Evolutionary conservation across 495 filamentous ascomycete genomes (phyloP), one percentile per base, ranked within the genome.

Genomic region (Aspergillus funiculosus): DNA sequence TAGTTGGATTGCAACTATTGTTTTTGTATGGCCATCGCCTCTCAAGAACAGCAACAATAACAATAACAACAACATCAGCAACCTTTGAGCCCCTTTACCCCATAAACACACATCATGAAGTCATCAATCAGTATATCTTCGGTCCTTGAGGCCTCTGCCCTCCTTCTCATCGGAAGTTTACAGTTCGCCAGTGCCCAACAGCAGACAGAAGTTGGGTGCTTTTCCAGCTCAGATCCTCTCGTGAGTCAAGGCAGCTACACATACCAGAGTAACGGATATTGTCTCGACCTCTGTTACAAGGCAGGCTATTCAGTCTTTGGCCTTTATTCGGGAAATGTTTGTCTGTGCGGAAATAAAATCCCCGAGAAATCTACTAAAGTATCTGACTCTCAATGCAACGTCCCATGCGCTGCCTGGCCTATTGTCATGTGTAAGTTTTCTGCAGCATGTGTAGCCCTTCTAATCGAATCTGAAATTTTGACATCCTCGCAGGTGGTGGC

Each of bases 261-360:
- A 35, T 78, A 64, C 21, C 75, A 78, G 40, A 73, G 71, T 59
- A 58, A 64, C 19, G 69, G 69, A 51, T 74, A 73, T 49, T 78
- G 75, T 43, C 57, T 66, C 26, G 40, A 65, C 29, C 46, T 52
- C 29, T 78, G 75, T 49, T 45, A 57, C 17, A 37, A 43, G 0
- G 45, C 53, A 13, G 58, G 55, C 24, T 54, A 63, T 15, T 49
- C 69, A 2, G 70, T 72, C 4, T 72, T 74, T 49, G 75, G 57
- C 25, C 51, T 73, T 46, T 66, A 54, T 2, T 57, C 52, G 17
- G 71, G 69, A 13, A 61, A 66, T 1, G 47, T 72, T 41, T 78
- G 75, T 55, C 55, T 66, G 17, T 78, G 75, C 52, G 75, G 73
- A 18, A 52, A 71, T 26, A 51, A 64, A 36, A 21, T 75, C 9